Percentiles rank a stretch among this genome's conserved stretches.
Conservation (phyloP, 2,329 filamentous ascomycete species). For the Zarea fungicola region DNA sequence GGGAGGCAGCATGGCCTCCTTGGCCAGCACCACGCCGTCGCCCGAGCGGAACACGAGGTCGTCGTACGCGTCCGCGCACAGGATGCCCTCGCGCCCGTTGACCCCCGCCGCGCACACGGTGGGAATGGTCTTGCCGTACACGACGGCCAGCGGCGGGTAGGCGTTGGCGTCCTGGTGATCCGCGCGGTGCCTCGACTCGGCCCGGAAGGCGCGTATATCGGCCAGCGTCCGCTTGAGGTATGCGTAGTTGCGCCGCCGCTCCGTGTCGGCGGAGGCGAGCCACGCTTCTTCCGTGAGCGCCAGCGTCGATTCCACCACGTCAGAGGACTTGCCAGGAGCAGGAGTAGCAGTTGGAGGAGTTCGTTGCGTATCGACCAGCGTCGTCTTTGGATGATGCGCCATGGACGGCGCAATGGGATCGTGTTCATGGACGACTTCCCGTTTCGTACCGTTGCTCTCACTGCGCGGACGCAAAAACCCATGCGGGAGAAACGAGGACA, state of each 20-base stretch:
- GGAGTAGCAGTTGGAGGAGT: too few relatives aligned
- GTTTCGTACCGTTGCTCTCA: conserved; percentile 35
- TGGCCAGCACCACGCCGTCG: conserved; percentile 83
- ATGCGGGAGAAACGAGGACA: conserved; percentile 44
- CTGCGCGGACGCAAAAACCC: conserved; percentile 38
- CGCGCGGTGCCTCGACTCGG: conserved; percentile 60
- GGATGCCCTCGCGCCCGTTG: conserved; percentile 65
- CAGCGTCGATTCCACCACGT: too few relatives aligned
- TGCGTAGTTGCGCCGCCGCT: conserved; percentile 34
- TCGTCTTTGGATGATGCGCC: conserved; percentile 5
- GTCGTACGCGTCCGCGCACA: conserved; percentile 73
- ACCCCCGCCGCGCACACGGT: conserved; percentile 82
- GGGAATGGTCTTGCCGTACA: conserved; percentile 83
- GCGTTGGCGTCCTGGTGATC: conserved; percentile 57
- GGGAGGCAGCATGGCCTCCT: conserved; percentile 76
- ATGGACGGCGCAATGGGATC: conserved; percentile 24
- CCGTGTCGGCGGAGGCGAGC: conserved; percentile 19
- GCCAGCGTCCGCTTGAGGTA: conserved; percentile 74
- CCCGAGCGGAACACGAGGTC: conserved; percentile 81
- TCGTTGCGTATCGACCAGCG: background rate
- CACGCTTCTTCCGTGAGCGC: conserved; percentile 15
- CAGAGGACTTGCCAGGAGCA: too few relatives aligned
- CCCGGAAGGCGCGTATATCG: conserved; percentile 68
- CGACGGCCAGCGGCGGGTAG: conserved; percentile 76
- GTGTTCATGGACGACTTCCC: conserved; percentile 43